Percentiles rank a stretch among this genome's conserved stretches.
Evolutionary conservation across 352 stramenopile species (phyloP).

Genomic region (Saprolegnia diclina): DNA sequence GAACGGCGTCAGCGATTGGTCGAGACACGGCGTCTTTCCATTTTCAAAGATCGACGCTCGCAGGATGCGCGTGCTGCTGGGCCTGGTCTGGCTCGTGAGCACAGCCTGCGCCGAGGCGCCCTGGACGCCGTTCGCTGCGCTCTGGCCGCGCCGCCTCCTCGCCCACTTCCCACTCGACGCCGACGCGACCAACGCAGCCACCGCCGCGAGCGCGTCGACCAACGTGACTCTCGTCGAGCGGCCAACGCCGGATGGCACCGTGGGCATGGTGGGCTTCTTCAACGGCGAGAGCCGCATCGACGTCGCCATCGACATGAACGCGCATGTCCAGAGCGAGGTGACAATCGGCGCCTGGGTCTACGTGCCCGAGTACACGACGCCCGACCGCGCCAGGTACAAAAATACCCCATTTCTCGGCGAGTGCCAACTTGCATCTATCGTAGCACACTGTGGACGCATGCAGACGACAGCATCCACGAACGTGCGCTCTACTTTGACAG

Average conservation of each 20-base stretch:
- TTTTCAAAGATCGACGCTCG: not conserved
- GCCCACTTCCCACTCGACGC: conserved; percentile 20
- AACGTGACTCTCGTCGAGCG: conserved; percentile 12
- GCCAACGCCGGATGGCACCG: not conserved
- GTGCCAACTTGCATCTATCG: not conserved
- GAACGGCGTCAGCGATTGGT: not conserved
- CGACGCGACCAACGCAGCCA: conserved; percentile 6
- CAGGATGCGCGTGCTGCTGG: not conserved
- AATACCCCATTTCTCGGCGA: not conserved
- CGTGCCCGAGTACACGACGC: conserved; percentile 7
- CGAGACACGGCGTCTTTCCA: not conserved
- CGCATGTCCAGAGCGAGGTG: conserved; percentile 10
- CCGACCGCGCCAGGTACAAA: not conserved
- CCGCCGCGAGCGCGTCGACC: not conserved
- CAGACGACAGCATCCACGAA: not conserved
- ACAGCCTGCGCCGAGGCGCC: not conserved
- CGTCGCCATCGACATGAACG: conserved; percentile 14
- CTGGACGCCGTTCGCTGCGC: conserved; percentile 12
- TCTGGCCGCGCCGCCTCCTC: conserved; percentile 17
- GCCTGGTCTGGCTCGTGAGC: not conserved
- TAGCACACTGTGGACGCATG: conserved; percentile 19
- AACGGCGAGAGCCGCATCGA: conserved; percentile 21
- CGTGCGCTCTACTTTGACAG: not conserved
- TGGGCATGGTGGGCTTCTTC: conserved; percentile 8
- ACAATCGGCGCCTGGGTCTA: conserved; percentile 25